Conservation (phyloP, 352 stramenopile species). For the Globisporangium recalcitrans region DNA sequence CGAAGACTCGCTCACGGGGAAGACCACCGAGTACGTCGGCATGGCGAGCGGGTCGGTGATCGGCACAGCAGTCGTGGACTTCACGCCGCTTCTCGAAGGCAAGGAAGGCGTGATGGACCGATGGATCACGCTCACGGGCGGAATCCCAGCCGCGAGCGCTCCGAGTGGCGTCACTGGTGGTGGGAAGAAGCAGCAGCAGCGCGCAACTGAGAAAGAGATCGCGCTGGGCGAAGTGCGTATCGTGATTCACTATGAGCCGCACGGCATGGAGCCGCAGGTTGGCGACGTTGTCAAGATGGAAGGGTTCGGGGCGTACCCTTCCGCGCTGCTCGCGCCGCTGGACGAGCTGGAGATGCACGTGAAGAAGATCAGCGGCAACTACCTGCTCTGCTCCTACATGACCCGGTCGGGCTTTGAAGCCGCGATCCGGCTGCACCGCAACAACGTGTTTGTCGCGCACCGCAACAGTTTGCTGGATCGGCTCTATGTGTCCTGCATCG, state of each 20-base stretch:
- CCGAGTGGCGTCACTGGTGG: slow-evolving; percentile 9
- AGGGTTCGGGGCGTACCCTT: slow-evolving; percentile 70
- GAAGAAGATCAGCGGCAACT: slow-evolving; percentile 79
- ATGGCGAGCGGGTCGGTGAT: slow-evolving; percentile 77
- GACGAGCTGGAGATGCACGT: slow-evolving; percentile 73
- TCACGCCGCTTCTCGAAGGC: slow-evolving; percentile 65
- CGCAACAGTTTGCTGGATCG: slow-evolving; percentile 64
- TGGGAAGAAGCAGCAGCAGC: slow-evolving; percentile 34
- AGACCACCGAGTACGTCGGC: slow-evolving; percentile 71
- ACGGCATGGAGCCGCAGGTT: slow-evolving; percentile 69
- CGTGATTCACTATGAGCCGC: slow-evolving; percentile 73
- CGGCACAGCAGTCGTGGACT: slow-evolving; percentile 58
- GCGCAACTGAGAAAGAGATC: slow-evolving; percentile 29
- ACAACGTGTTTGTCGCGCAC: slow-evolving; percentile 75
- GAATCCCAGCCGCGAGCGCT: slow-evolving; percentile 15
- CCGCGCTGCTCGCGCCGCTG: slow-evolving; percentile 48
- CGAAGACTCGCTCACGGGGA: slow-evolving; percentile 71
- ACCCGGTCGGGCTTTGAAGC: slow-evolving; percentile 65
- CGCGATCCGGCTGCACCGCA: slow-evolving; percentile 59
- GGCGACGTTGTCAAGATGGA: slow-evolving; percentile 76
- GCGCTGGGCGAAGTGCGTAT: slow-evolving; percentile 68
- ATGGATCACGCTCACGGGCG: slow-evolving; percentile 68
- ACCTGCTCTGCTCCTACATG: slow-evolving; percentile 65
- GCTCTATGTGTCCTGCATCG: slow-evolving; percentile 60
- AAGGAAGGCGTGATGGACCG: slow-evolving; percentile 77